A percentile compares a stretch with the other conserved stretches of the same genome.
Evolutionary conservation across 1,284 basidiomycete species (phyloP).

Genomic region (Phellopilus nigrolimitatus): DNA sequence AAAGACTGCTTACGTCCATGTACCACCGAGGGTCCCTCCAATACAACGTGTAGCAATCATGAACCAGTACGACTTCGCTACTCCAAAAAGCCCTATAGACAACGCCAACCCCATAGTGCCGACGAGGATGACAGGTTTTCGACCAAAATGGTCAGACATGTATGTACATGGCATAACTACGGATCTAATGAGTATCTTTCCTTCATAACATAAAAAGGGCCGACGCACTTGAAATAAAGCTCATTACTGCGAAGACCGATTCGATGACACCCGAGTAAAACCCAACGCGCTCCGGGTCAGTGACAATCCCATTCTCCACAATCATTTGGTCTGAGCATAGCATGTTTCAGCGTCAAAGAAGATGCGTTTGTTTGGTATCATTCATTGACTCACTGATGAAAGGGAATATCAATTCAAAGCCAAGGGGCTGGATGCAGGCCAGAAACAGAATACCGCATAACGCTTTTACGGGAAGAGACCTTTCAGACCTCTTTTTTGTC

Average conservation of each 20-base stretch:
- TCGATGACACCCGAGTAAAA: constrained; percentile 26
- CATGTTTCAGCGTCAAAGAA: constrained; percentile 3
- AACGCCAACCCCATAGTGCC: constrained; percentile 21
- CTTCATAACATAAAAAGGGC: neutral
- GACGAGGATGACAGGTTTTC: constrained; percentile 22
- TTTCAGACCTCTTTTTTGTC: neutral
- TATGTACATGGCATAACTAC: constrained; percentile 20
- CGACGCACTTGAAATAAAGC: constrained; percentile 21
- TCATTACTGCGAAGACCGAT: constrained; percentile 21
- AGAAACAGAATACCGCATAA: constrained; percentile 12
- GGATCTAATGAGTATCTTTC: constrained; percentile 7
- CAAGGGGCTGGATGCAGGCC: constrained; percentile 16
- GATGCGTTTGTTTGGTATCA: neutral
- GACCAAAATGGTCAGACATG: constrained; percentile 21
- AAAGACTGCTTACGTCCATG: constrained; percentile 8
- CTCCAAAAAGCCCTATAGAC: constrained; percentile 21
- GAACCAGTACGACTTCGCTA: constrained; percentile 19
- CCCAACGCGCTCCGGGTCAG: constrained; percentile 25
- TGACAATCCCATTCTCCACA: constrained; percentile 24
- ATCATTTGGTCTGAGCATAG: constrained; percentile 22
- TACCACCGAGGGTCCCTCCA: constrained; percentile 19
- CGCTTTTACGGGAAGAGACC: constrained; percentile 17
- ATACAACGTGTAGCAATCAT: constrained; percentile 21
- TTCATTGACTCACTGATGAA: constrained; percentile 22
- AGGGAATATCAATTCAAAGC: constrained; percentile 24